Evolutionary conservation across 768 basidiomycete genomes (phyloP).

Genomic region (Rhodosporidiobolus sp.): DNA sequence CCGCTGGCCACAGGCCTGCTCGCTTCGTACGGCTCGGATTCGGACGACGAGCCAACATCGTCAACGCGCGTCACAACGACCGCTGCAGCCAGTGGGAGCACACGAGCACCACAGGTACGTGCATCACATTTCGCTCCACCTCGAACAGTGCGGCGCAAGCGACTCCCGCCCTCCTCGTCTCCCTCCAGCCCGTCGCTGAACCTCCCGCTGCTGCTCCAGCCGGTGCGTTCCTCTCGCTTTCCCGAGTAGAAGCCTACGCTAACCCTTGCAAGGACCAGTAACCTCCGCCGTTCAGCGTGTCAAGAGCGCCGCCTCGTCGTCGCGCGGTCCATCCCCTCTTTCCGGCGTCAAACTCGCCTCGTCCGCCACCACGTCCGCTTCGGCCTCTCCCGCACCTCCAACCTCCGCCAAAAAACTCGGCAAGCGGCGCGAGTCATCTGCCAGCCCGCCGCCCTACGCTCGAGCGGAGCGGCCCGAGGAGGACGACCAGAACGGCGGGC

Average conservation of each 20-base stretch:
- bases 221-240: neutral
- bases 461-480: neutral
- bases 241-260: neutral
- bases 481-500: neutral
- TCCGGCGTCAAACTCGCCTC: constrained; percentile 17
- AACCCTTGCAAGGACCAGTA: neutral
- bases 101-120: neutral
- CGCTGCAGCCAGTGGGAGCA: neutral
- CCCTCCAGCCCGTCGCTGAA: constrained; percentile 10
- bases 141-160: constrained; percentile 9
- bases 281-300: constrained; percentile 8
- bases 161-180: neutral
- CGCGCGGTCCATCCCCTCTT: neutral
- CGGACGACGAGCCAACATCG: constrained; percentile 1
- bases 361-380: neutral
- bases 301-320: constrained; percentile 2
- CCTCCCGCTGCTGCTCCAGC: constrained; percentile 14
- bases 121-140: rapidly evolving
- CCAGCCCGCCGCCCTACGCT: constrained; percentile 11
- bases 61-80: too few relatives aligned
- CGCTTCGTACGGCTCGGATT: constrained; percentile 28
- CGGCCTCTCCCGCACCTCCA: too few relatives aligned
- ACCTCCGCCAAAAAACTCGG: neutral
- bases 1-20: constrained; percentile 8
- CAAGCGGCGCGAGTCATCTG: constrained; percentile 9